Base-by-base conservation (phyloP, 2,329 filamentous ascomycete species). In the Cryphonectria carpinicola region DNA sequence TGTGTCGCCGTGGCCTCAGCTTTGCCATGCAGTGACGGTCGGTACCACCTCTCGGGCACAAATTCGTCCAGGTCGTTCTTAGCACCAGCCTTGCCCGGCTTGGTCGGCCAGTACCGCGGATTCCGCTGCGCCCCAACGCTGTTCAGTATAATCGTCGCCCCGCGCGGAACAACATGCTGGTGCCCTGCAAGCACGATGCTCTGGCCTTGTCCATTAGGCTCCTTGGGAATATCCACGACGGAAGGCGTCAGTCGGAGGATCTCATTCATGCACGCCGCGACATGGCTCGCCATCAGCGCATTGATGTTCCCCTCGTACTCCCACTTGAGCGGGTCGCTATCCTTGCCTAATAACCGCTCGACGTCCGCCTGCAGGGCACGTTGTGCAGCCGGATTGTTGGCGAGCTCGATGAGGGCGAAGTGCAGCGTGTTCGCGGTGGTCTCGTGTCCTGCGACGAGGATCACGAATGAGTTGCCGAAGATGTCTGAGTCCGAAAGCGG, bases 241-340 rank as follows among this genome's bases (percentile, higher is more conserved):
- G 93, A 89, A 1, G 93, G 92, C 71, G 93, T 84, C 58, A 94
- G 76, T 14, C 93, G 89, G 67, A 96, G 84, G 52, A 91, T 90
- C 82, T 96, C 93, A 77, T 94, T 93, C 85, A 95, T 87, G 75
- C 91, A 87, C 4, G 93, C 93, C 25, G 91, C 93, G 13, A 91
- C 82, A 85, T 93, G 90, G 71, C 90, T 89, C 14, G 86, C 88
- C 74, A 93, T 87, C 71, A 96, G 84, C 11, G 86, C 83, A 60
- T 88, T 89, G 73, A 95, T 84, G 74, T 88, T 83, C 14, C 83
- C 80, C 61, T 95, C 92, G 78, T 93, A 95, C 75, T 89, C 85
- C 93, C 93, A 95, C 10, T 87, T 84, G 0, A 80, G 79, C 5
- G 89, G 85, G 32, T 91, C 86, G 22, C 83, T 80, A 49, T 85